Conservation (phyloP, 441 rosid genomes). For the Kokia cookei region DNA sequence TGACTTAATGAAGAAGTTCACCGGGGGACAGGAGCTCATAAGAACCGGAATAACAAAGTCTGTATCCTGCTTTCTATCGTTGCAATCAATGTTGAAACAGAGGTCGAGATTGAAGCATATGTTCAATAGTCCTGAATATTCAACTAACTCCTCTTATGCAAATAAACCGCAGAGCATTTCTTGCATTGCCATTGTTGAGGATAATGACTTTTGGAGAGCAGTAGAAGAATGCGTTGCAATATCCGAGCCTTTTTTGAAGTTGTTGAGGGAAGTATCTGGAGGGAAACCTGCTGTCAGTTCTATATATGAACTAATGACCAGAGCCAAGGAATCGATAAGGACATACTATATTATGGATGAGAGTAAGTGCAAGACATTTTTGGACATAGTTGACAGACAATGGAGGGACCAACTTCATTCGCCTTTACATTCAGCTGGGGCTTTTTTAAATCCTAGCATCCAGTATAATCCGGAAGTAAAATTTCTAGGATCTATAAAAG, state of each 20-base stretch:
- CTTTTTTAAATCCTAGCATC: conserved; percentile 73
- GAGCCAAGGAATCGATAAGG: conserved; percentile 77
- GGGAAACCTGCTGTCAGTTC: conserved; percentile 76
- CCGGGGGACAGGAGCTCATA: conserved; percentile 65
- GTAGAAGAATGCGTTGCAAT: conserved; percentile 82
- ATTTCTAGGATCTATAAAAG: conserved; percentile 63
- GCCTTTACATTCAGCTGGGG: conserved; percentile 82
- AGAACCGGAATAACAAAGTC: conserved; percentile 67
- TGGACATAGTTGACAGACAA: conserved; percentile 70
- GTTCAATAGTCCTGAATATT: conserved; percentile 69
- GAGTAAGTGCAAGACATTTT: conserved; percentile 67
- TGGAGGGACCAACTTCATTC: conserved; percentile 83
- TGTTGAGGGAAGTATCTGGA: conserved; percentile 74
- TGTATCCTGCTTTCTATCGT: conserved; percentile 61
- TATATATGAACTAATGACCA: conserved; percentile 80
- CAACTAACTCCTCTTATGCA: conserved; percentile 43
- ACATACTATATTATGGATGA: conserved; percentile 90
- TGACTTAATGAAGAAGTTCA: conserved; percentile 66
- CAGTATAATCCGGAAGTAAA: conserved; percentile 81
- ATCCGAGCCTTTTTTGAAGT: conserved; percentile 79
- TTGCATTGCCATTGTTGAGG: conserved; percentile 52
- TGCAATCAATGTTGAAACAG: conserved; percentile 74
- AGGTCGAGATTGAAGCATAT: conserved; percentile 57
- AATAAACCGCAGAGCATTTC: conserved; percentile 58
- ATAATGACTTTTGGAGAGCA: conserved; percentile 77